Percentiles rank a stretch among this genome's conserved stretches.
phyloP scores from a whole-genome alignment of 208 protist species.

The Leptomonas pyrrhocoris region DNA sequence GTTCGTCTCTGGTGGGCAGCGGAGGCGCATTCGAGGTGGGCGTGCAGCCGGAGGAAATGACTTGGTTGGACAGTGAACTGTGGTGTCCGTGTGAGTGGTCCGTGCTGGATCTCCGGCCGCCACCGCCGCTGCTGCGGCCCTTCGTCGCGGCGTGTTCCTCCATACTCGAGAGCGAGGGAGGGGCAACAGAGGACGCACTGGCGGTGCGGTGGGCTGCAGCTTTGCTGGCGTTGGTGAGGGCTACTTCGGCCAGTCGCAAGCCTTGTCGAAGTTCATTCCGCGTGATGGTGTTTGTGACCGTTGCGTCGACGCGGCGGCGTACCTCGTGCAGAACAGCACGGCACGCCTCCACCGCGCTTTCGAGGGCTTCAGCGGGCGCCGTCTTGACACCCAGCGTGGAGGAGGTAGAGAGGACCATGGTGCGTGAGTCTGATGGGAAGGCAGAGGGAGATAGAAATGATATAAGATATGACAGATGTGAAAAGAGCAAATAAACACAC shows the following conservation, averaged over 20 bases:
- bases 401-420: constrained; percentile 6
- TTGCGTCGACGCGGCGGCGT: constrained; percentile 28
- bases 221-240: constrained; percentile 12
- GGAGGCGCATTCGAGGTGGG: neutral
- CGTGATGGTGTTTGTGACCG: constrained; percentile 16
- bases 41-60: neutral
- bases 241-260: constrained; percentile 27
- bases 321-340: constrained; percentile 30
- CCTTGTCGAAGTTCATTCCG: constrained; percentile 45
- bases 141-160: constrained; percentile 7
- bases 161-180: constrained; percentile 1
- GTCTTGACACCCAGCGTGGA: constrained; percentile 6
- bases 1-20: neutral
- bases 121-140: neutral
- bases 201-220: constrained; percentile 4
- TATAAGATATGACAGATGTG: neutral
- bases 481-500: no score
- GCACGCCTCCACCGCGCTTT: constrained; percentile 25
- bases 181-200: neutral
- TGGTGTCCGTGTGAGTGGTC: constrained; percentile 3
- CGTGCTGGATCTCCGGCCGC: neutral
- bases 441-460: constrained; percentile 4
- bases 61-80: neutral
- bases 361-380: constrained; percentile 15
- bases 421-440: neutral